Conservation (phyloP, 352 stramenopile genomes). For the Pythium aristosporum region DNA sequence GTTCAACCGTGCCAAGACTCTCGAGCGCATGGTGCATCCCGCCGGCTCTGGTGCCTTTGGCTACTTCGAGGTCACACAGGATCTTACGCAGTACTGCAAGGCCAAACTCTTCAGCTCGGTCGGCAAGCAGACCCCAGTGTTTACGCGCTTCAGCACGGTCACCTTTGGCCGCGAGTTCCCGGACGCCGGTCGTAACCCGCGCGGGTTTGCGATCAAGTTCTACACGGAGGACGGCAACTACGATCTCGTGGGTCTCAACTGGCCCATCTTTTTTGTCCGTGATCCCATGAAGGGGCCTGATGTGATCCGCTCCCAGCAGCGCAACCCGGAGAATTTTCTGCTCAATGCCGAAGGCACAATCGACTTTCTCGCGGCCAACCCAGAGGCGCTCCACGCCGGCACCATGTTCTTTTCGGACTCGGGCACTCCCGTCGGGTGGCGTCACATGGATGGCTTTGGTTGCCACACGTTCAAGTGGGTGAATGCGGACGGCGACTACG, state of each 20-base stretch:
- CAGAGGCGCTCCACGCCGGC: conserved; percentile 89
- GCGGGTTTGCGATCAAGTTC: conserved; percentile 93
- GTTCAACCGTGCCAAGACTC: conserved; percentile 40
- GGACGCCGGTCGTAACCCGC: conserved; percentile 60
- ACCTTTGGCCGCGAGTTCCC: conserved; percentile 30
- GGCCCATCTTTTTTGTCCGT: conserved; percentile 94
- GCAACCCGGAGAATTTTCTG: conserved; percentile 85
- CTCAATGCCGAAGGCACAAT: conserved; percentile 90
- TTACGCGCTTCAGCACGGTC: conserved; percentile 27
- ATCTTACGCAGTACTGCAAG: conserved; percentile 28
- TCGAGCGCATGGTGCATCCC: conserved; percentile 30
- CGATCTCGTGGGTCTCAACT: conserved; percentile 94
- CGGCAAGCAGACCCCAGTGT: conserved; percentile 27
- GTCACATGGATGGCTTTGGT: conserved; percentile 92
- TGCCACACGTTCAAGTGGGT: conserved; percentile 91
- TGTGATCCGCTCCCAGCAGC: conserved; percentile 94
- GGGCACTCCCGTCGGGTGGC: conserved; percentile 86
- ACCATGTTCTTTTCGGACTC: conserved; percentile 89
- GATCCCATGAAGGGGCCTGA: conserved; percentile 91
- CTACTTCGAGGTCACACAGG: conserved; percentile 30
- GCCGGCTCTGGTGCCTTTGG: conserved; percentile 25
- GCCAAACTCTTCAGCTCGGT: conserved; percentile 23
- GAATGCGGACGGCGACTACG: conserved; percentile 67
- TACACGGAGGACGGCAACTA: conserved; percentile 94
- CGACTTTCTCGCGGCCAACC: conserved; percentile 92